Base-by-base conservation (phyloP, 2,329 filamentous ascomycete species). In the Xylariaceae sp. region DNA sequence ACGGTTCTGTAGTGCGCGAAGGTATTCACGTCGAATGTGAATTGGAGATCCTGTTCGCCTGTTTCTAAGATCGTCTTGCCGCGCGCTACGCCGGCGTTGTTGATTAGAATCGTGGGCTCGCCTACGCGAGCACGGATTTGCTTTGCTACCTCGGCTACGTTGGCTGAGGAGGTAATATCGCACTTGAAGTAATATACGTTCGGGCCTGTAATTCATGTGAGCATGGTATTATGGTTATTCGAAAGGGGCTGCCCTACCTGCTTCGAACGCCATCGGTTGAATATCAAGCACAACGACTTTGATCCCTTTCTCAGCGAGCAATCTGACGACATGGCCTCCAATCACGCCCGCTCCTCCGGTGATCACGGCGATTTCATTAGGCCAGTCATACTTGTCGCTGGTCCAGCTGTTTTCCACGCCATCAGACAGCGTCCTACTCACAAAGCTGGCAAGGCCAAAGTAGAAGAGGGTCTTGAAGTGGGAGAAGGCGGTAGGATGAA, bases 281-380 rank as follows among this genome's bases (percentile, higher is more conserved):
- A 90, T 79, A 73, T 93, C 89, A 42, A 92, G 71, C 1, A 92
- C 85, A 0, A 86, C 86, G 39, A 92, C 86, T 64, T 83, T 88
- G 65, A 89, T 78, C 1, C 82, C 83, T 61, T 75, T 77, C 70
- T 86, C 82, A 0, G 84, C 85, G n/a, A 94, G 77, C 56, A 87
- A 72, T 64, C 80, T 78, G 11, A 88, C 88, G 2, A 90, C 79
- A 44, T 81, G 75, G 17, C 81, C 83, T 11, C 89, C 89, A 67
- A 93, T 91, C 0, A 89, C 89, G 58, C 84, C 83, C 48, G 86
- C 85, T 6, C 89, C 89, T 6, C 90, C 89, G 0, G 89, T 92
- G 17, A 92, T 80, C 49, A 92, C 76, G 2, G 89, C 85, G 54
- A 92, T 79, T 74, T 92, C 88, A 55, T 79, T 80, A 18, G 78